Conservation (phyloP, 768 basidiomycete species). For the Mycena crocata region DNA sequence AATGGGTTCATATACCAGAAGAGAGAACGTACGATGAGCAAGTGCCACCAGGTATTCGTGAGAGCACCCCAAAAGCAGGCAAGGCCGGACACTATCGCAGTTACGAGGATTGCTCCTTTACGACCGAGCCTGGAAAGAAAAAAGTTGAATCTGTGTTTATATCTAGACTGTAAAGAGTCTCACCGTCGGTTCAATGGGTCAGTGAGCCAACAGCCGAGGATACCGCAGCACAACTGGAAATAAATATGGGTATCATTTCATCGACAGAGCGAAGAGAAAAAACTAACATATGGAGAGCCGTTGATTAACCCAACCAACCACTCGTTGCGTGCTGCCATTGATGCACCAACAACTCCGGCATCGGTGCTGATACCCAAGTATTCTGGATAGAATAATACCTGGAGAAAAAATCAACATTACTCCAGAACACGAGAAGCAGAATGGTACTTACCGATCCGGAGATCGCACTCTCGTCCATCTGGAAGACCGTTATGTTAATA, state of each 20-base stretch:
- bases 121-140: neutral
- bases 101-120: neutral
- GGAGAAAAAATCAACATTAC: neutral
- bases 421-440: neutral
- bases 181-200: neutral
- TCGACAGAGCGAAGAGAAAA: neutral
- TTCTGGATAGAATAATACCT: neutral
- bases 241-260: neutral
- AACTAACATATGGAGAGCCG: neutral
- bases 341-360: neutral
- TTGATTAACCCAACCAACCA: neutral
- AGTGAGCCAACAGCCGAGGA: neutral
- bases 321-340: neutral
- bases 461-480: neutral
- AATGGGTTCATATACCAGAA: neutral
- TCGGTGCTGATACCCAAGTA: neutral
- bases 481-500: neutral
- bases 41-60: slow-evolving; percentile 37
- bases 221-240: neutral
- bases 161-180: neutral
- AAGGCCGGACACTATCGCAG: slow-evolving; percentile 27
- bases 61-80: slow-evolving; percentile 32
- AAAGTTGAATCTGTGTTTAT: neutral
- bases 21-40: slow-evolving; percentile 28
- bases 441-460: neutral